Evolutionary conservation across 768 basidiomycete species (phyloP).

Genomic region (Tricholomella constricta): DNA sequence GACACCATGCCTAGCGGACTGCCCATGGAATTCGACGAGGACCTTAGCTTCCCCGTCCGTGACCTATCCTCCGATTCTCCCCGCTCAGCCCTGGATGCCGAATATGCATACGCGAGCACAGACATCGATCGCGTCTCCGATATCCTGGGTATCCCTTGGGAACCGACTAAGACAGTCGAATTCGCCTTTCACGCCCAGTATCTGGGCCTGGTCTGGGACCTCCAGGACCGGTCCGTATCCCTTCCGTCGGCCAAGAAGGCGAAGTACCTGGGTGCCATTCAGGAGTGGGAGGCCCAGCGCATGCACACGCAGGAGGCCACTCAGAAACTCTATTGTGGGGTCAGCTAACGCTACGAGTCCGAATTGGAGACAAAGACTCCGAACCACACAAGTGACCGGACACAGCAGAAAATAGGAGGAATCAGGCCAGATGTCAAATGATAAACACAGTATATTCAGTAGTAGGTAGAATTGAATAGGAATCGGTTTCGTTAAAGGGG

Average conservation of each 20-base stretch:
- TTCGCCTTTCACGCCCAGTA: no score
- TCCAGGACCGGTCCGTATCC: not conserved
- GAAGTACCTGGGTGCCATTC: not conserved
- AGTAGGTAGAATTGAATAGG: no score
- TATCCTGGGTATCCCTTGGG: slow-evolving; percentile 9
- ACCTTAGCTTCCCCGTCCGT: slow-evolving; percentile 11
- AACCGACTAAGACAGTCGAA: not conserved
- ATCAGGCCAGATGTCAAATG: no score
- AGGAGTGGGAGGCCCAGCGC: not conserved
- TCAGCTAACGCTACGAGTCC: no score
- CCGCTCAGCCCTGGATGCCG: slow-evolving; percentile 16
- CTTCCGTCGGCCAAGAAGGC: not conserved
- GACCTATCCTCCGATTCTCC: slow-evolving; percentile 23
- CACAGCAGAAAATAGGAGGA: no score
- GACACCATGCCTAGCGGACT: slow-evolving; percentile 9
- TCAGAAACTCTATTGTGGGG: not conserved
- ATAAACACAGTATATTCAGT: no score
- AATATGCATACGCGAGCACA: slow-evolving; percentile 16
- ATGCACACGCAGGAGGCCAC: not conserved
- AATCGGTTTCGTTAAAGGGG: no score
- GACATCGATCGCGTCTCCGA: slow-evolving; percentile 30
- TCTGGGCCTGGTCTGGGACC: no score
- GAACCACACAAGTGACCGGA: no score
- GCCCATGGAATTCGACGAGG: slow-evolving; percentile 31
- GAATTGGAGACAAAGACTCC: no score